phyloP scores from a whole-genome alignment of 306 rosid species.

The Carpinus viminea region DNA sequence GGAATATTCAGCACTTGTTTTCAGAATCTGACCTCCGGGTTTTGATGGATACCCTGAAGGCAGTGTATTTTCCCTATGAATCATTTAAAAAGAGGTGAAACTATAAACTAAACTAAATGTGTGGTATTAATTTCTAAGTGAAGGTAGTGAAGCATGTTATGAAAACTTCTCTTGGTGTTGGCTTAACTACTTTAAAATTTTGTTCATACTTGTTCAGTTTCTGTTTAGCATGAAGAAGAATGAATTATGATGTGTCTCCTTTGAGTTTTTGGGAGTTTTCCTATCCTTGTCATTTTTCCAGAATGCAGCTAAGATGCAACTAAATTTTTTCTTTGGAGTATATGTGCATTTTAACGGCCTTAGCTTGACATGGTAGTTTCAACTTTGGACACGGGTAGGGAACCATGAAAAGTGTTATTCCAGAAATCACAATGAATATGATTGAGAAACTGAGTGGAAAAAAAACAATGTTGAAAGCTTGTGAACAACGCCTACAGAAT shows the following conservation, averaged over 20 bases:
- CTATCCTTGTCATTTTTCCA: neutral
- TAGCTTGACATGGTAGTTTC: neutral
- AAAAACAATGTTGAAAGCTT: too few relatives aligned
- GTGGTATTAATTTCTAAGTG: neutral
- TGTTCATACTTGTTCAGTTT: neutral
- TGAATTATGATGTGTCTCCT: neutral
- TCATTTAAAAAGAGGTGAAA: constrained; percentile 83
- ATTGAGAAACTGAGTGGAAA: neutral
- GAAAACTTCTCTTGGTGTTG: neutral
- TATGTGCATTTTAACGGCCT: neutral
- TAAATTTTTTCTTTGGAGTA: neutral
- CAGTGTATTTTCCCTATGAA: constrained; percentile 85
- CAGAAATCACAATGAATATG: neutral
- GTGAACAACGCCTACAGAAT: neutral
- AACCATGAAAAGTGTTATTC: neutral
- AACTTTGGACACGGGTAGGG: neutral
- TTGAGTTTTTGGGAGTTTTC: neutral
- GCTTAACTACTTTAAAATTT: neutral
- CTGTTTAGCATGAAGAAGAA: neutral
- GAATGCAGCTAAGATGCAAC: too few relatives aligned
- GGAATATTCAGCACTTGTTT: constrained; percentile 94
- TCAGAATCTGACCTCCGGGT: constrained; percentile 72
- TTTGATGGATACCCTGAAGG: constrained; percentile 77
- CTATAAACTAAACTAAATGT: constrained; percentile 18
- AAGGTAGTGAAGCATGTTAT: neutral